Evolutionary conservation across 129 eudicot genomes (phyloP).

Genomic region (Sambucus nigra): DNA sequence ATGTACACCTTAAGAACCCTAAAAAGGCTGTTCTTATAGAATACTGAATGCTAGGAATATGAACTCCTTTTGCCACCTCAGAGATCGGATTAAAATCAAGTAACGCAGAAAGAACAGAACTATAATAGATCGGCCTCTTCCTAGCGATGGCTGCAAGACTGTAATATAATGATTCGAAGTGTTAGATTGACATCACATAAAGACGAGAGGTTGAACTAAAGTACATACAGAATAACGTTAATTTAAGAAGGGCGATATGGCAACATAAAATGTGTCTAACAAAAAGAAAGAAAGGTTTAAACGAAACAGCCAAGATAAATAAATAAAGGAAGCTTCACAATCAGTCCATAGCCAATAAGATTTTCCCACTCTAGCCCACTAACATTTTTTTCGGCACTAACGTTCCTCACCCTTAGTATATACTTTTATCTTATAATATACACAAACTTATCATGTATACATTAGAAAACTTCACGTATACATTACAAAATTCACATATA

Average conservation of each 20-base stretch:
- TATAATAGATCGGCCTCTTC: conserved; percentile 54
- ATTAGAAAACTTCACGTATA: too few relatives aligned
- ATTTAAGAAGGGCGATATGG: conserved; percentile 6
- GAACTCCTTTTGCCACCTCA: conserved; percentile 48
- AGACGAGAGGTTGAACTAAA: neutral
- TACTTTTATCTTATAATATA: too few relatives aligned
- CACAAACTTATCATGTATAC: too few relatives aligned
- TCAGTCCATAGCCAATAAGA: too few relatives aligned
- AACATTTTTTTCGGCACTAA: too few relatives aligned
- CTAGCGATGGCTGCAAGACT: conserved; percentile 86
- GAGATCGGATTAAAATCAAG: conserved; percentile 54
- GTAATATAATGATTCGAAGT: conserved; percentile 16
- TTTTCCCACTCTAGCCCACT: too few relatives aligned
- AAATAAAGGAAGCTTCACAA: too few relatives aligned
- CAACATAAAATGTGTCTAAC: neutral
- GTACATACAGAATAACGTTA: neutral
- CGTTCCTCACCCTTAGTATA: too few relatives aligned
- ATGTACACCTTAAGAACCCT: conserved; percentile 78
- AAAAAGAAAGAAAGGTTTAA: too few relatives aligned
- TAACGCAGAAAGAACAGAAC: conserved; percentile 47
- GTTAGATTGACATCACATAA: conserved; percentile 5
- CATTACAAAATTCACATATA: too few relatives aligned
- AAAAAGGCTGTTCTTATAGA: conserved; percentile 74
- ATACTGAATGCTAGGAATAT: conserved; percentile 66
- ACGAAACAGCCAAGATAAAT: neutral